Base-by-base conservation (phyloP, 2,329 filamentous ascomycete species). In the Colletotrichum trifolii region DNA sequence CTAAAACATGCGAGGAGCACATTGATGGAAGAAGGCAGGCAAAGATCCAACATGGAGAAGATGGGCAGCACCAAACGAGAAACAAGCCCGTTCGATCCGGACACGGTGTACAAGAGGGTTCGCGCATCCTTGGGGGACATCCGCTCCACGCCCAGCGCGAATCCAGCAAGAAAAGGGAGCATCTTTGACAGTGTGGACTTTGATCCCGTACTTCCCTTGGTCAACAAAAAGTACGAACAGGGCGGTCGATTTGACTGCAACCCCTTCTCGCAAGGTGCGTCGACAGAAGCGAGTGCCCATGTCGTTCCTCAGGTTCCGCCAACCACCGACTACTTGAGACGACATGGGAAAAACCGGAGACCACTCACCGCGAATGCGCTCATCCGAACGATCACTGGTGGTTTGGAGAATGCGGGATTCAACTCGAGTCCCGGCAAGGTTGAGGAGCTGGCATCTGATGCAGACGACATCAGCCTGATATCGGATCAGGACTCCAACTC, bases 41-140 rank as follows among this genome's bases (percentile, higher is more conserved):
- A 71, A 53, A 73, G 68, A 42, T 54, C 72, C 71, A 67, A 66
- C 67, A 63, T 35, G 7, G 64, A 66, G 8, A 66, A 49, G 15
- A 5, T 49, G 9, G 48, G 43, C 35, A 49, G 75, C 38, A 70
- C 77, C 13, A 89, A 88, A 70, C 77, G 86, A 63, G 80, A 83
- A 12, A 77, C 81, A 2, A 89, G 86, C 67, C 86, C 86, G 0
- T 88, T 88, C 66, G 83, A 85, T 52, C 81, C 84, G 3, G 80
- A 86, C 65, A 85, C 84, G 1, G 85, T 89, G 1, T 88, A 84
- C 71, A 88, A 88, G 72, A 80, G 84, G 45, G 81, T 89, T 9
- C 77, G 80, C 38, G 83, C 85, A 3, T 84, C 83, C 11, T 69
- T 85, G 35, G 72, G 50, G 58, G 53, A 73, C 70, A 64, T 52